Conservation (phyloP, 257 asterid species). For the Nicotiana noctiflora region DNA sequence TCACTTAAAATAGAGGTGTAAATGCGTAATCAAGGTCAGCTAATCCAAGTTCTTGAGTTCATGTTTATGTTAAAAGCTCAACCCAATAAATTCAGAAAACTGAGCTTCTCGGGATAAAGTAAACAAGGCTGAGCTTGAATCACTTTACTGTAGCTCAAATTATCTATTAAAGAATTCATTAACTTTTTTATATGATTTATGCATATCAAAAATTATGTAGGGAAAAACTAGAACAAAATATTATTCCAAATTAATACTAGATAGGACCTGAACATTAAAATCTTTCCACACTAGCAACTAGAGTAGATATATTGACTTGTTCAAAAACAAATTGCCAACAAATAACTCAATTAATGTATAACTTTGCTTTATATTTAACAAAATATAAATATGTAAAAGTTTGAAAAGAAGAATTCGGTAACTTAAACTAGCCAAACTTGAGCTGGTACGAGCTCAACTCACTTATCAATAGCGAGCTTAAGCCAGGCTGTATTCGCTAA, state of each 20-base stretch:
- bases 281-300: neutral
- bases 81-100: neutral
- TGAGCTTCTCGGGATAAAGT: neutral
- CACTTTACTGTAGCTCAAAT: neutral
- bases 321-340: neutral
- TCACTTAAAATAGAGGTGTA: neutral
- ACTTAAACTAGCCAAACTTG: neutral
- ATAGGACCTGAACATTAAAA: neutral
- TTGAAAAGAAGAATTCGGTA: neutral
- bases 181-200: neutral
- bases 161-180: neutral
- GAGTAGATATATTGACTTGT: neutral
- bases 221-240: neutral
- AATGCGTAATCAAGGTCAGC: neutral
- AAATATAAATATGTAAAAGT: neutral
- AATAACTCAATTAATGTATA: neutral
- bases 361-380: neutral
- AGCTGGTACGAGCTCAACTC: neutral
- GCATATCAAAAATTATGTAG: neutral
- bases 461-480: neutral
- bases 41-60: neutral
- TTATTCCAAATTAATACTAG: neutral
- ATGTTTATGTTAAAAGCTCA: neutral
- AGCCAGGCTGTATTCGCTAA: neutral
- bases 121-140: neutral